phyloP scores from a whole-genome alignment of 1,284 basidiomycete genomes.

The Sanghuangporus baumii region DNA sequence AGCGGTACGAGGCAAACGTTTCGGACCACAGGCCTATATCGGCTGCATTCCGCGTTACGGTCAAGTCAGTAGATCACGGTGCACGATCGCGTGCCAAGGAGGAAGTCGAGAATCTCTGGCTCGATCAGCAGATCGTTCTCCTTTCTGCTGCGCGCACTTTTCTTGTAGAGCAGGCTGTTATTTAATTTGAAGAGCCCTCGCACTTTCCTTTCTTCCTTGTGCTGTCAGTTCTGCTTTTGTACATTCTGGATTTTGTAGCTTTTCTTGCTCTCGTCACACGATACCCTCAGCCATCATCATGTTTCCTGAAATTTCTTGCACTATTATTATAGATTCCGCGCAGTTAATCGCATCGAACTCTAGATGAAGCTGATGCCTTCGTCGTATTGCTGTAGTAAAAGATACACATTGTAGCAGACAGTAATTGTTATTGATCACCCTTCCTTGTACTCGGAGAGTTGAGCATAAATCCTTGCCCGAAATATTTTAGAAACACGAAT shows the following conservation, averaged over 20 bases:
- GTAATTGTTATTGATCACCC: too few species aligned
- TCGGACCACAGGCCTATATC: constrained; percentile 87
- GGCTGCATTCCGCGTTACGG: constrained; percentile 64
- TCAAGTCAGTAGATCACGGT: constrained; percentile 67
- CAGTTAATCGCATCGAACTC: background rate
- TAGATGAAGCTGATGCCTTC: background rate
- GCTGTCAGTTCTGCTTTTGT: background rate
- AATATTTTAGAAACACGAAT: too few species aligned
- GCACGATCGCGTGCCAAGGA: constrained; percentile 48
- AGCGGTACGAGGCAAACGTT: constrained; percentile 77
- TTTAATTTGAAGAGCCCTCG: background rate
- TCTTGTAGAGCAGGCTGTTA: background rate
- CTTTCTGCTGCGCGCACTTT: background rate
- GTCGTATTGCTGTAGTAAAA: background rate
- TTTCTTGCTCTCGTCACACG: background rate
- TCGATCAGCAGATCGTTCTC: constrained; percentile 37
- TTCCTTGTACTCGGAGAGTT: too few species aligned
- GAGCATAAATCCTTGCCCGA: too few species aligned
- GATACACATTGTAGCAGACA: too few species aligned
- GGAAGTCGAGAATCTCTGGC: constrained; percentile 57
- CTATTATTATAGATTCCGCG: background rate
- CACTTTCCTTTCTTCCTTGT: background rate
- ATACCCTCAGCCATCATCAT: background rate
- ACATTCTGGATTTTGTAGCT: background rate
- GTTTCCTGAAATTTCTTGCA: background rate